Conservation (phyloP, 257 asterid genomes). For the Jasminum sambac region DNA sequence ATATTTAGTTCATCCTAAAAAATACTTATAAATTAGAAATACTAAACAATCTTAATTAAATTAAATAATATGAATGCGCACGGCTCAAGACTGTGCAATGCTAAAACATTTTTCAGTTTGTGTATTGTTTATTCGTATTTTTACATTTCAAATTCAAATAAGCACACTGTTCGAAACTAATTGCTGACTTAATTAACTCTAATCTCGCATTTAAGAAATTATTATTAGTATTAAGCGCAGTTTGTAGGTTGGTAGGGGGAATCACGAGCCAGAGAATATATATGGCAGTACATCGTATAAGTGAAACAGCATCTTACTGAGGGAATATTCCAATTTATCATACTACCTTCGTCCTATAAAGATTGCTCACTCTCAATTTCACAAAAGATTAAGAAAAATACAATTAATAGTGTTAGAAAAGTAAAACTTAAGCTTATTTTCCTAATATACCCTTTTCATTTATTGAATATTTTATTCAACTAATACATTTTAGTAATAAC, state of each 20-base stretch:
- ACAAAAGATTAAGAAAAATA: too few relatives aligned
- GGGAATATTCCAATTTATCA: not conserved
- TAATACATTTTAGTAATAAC: too few relatives aligned
- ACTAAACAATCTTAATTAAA: too few relatives aligned
- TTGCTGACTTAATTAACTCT: not conserved
- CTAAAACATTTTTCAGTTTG: slow-evolving; percentile 7
- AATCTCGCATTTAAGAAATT: not conserved
- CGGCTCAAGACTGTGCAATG: slow-evolving; percentile 48
- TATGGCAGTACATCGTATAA: not conserved
- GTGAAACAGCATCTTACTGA: not conserved
- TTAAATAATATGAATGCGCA: slow-evolving; percentile 25
- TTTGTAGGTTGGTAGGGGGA: slow-evolving; percentile 6
- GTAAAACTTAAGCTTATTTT: too few relatives aligned
- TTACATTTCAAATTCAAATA: not conserved
- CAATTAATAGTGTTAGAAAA: too few relatives aligned
- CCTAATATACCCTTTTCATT: too few relatives aligned
- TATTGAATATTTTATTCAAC: too few relatives aligned
- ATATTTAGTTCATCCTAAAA: too few relatives aligned
- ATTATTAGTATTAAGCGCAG: too few relatives aligned
- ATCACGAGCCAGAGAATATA: not conserved
- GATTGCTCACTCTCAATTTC: too few relatives aligned
- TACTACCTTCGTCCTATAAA: too few relatives aligned
- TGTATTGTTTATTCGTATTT: slow-evolving; percentile 13
- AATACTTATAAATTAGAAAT: too few relatives aligned
- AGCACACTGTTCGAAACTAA: slow-evolving; percentile 32